Evolutionary conservation across 495 filamentous ascomycete species (phyloP).

Genomic region (Daldinia decipiens): DNA sequence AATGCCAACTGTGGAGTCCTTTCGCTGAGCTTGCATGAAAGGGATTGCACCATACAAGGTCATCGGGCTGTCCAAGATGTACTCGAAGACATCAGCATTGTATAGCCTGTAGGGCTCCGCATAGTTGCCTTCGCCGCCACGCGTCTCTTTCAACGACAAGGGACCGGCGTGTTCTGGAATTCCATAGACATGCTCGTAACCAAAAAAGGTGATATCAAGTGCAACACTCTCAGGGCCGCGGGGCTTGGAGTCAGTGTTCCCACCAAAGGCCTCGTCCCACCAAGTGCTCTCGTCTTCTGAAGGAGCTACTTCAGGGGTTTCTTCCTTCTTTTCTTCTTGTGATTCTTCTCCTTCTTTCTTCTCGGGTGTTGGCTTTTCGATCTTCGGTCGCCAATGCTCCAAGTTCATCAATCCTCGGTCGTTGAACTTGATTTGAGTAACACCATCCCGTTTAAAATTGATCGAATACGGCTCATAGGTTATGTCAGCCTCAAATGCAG

Average conservation of each 20-base stretch:
- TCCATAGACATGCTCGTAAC: slow-evolving; percentile 91
- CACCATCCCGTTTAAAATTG: slow-evolving; percentile 83
- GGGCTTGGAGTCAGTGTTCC: slow-evolving; percentile 93
- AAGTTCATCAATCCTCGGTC: slow-evolving; percentile 86
- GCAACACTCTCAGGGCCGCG: slow-evolving; percentile 87
- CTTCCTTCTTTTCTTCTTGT: slow-evolving; percentile 55
- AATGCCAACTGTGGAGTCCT: slow-evolving; percentile 93
- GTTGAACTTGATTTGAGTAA: slow-evolving; percentile 88
- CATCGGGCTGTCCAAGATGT: slow-evolving; percentile 96
- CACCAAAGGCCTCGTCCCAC: slow-evolving; percentile 97
- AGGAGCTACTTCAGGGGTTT: slow-evolving; percentile 48
- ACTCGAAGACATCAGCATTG: slow-evolving; percentile 97
- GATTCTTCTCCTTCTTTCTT: slow-evolving; percentile 63
- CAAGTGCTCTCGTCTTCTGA: slow-evolving; percentile 84
- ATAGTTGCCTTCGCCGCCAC: slow-evolving; percentile 86
- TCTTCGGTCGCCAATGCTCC: slow-evolving; percentile 94
- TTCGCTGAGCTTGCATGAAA: slow-evolving; percentile 95
- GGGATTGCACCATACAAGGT: slow-evolving; percentile 97
- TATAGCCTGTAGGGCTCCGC: slow-evolving; percentile 94
- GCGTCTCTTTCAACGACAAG: slow-evolving; percentile 86
- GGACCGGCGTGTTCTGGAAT: slow-evolving; percentile 94
- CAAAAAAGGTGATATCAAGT: slow-evolving; percentile 89
- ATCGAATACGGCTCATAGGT: slow-evolving; percentile 82
- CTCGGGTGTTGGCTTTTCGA: slow-evolving; percentile 69
- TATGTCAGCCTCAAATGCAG: slow-evolving; percentile 81